Evolutionary conservation across 192 early-diverging fungal species (phyloP), one percentile per base, ranked within the genome.

Genomic region (Rhizophlyctis rosea): DNA sequence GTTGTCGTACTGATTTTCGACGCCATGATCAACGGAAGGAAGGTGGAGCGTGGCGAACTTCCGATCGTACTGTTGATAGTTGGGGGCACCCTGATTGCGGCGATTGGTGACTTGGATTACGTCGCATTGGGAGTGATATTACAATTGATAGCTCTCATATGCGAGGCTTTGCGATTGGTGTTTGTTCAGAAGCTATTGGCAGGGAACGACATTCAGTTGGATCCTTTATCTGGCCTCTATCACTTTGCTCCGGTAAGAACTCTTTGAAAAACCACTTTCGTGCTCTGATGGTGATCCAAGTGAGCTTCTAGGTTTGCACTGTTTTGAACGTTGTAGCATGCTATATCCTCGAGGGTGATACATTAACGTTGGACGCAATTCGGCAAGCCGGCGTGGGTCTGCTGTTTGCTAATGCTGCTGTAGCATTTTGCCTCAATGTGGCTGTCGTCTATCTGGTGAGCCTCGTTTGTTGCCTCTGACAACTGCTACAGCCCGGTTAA

Each of bases 401-500:
- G 21, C 34, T 76, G 21, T 25, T 76, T 16, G 39, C 62, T 3
- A 76, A 76, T 54, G 60, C 60, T 35, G 14, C 27, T 13, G 47
- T 68, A 16, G 74, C 74, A 18, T 67, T 76, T 53, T 29, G n/a
- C n/a, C 62, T 76, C 24, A 76, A 76, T 50, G 31, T 68, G 3
- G 57, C 69, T 3, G 55, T 71, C 25, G 69, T 76, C 0, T 68
- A 68, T 27, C 52, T 76, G 72, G 67, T 69, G 56, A 29, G 47
- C 25, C 11, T 14, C n/a, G 27, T n/a, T n/a, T n/a, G n/a, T n/a
- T n/a, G n/a, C n/a, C n/a, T n/a, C n/a, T n/a, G n/a, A n/a, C n/a
- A n/a, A n/a, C n/a, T n/a, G n/a, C 28, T 25, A 14, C 25, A 53
- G 25, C 7, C 51, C 51, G 51, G 11, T 27, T 24, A 24, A 14